These are phyloP conservation scores for Suillus spraguei DNA, from an alignment of 768 basidiomycete species.

Conservation along the genomic window DNA sequence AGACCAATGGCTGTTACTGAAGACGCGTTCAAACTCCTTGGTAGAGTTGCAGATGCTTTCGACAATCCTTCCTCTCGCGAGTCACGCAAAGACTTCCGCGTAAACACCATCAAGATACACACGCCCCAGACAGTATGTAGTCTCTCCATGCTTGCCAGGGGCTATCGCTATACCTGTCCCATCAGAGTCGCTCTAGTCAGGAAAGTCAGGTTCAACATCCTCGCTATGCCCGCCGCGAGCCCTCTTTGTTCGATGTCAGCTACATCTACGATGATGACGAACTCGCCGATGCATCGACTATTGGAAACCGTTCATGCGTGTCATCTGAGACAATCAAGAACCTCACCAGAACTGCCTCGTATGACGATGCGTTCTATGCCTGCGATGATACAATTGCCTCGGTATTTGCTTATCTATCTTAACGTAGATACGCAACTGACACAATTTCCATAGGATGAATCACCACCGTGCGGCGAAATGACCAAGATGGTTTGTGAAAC, in stretches of 20 bases:
- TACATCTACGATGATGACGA: slow-evolving; percentile 24
- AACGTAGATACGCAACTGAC: slow-evolving; percentile 10
- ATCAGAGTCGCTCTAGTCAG: slow-evolving; percentile 22
- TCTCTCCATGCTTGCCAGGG: background rate
- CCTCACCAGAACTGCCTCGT: background rate
- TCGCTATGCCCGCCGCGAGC: slow-evolving; percentile 11
- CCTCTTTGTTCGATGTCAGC: slow-evolving; percentile 15
- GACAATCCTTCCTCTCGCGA: slow-evolving; percentile 25
- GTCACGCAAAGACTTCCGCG: slow-evolving; percentile 21
- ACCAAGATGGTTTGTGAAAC: slow-evolving; percentile 29
- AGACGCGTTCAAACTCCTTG: slow-evolving; percentile 27
- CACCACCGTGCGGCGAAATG: slow-evolving; percentile 14
- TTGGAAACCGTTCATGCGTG: slow-evolving; percentile 14
- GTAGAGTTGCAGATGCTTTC: slow-evolving; percentile 33
- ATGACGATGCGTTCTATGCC: slow-evolving; percentile 6
- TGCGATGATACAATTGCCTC: slow-evolving; percentile 12
- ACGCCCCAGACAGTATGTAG: slow-evolving; percentile 24
- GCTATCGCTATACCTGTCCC: background rate
- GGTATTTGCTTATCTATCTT: slow-evolving; percentile 17
- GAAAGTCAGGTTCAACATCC: slow-evolving; percentile 16
- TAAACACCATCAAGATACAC: slow-evolving; percentile 27
- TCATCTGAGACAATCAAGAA: slow-evolving; percentile 13
- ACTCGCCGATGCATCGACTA: slow-evolving; percentile 10
- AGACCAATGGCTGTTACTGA: slow-evolving; percentile 4
- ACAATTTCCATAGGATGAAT: slow-evolving; percentile 18